Conservation (phyloP, 2,329 filamentous ascomycete genomes). For the Colletotrichum tofieldiae region DNA sequence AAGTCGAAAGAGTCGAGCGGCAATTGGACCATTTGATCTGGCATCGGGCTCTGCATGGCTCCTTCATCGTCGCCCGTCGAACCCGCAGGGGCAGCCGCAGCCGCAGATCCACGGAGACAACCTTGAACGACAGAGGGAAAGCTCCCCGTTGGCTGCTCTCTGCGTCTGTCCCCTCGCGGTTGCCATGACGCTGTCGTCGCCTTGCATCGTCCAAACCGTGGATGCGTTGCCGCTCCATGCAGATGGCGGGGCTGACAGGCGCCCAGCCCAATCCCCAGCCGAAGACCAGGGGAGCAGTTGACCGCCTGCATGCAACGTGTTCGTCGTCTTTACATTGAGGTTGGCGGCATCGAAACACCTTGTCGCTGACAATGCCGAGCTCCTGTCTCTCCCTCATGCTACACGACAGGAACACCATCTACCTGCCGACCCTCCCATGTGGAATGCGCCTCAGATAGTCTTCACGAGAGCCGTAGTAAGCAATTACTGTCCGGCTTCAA, state of each 20-base stretch:
- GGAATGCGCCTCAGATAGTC: neutral
- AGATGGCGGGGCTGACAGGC: slow-evolving; percentile 24
- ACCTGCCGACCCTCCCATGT: neutral
- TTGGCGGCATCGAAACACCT: slow-evolving; percentile 7
- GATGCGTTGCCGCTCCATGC: slow-evolving; percentile 35
- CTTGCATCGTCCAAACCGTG: slow-evolving; percentile 32
- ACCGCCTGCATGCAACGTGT: slow-evolving; percentile 37
- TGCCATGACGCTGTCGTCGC: slow-evolving; percentile 43
- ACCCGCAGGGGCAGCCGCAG: slow-evolving; percentile 16
- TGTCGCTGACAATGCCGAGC: neutral
- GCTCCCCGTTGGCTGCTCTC: slow-evolving; percentile 21
- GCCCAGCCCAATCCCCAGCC: slow-evolving; percentile 10
- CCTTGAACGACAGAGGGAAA: neutral
- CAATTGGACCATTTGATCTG: neutral
- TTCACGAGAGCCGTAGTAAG: neutral
- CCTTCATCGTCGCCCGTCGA: slow-evolving; percentile 27
- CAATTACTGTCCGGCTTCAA: slow-evolving; percentile 2
- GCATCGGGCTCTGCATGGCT: neutral
- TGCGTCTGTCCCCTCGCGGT: slow-evolving; percentile 35
- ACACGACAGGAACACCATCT: neutral
- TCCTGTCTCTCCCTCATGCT: slow-evolving; percentile 3
- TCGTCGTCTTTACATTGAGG: neutral
- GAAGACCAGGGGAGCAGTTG: slow-evolving; percentile 10
- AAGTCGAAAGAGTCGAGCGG: neutral
- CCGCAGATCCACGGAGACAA: slow-evolving; percentile 21